Evolutionary conservation across 2,329 filamentous ascomycete species (phyloP), one percentile per base, ranked within the genome.

Genomic region (Ceratocystis lukuohia): DNA sequence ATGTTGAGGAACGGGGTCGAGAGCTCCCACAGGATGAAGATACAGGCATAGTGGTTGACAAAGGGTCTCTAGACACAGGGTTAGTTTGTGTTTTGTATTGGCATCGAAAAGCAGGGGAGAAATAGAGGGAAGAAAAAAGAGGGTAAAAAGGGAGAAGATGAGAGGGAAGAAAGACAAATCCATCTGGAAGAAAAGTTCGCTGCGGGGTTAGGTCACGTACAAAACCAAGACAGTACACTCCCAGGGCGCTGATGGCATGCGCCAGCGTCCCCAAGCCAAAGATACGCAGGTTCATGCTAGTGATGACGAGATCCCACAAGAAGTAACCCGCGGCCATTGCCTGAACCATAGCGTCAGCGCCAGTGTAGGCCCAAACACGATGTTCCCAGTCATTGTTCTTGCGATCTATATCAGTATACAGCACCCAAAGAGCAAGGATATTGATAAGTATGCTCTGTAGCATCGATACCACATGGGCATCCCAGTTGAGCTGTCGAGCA

Each of bases 21-120:
- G 48, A 95, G 82, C 75, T 95, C 90, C 83, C 91, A 95, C 67
- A 94, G 85, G 72, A 95, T 89, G 75, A 95, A 95, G 68, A 84
- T 84, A 66, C 83, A 82, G 66, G 83, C 88, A 75, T 94, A 95
- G 78, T 86, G 92, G 78, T 93, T 92, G 70, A 92, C 81, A 72
- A 93, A 92, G 1, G 90, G 90, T 68, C 88, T 82, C 89, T 94
- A 73, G 37, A 37, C 12, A 41, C 6, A 22, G 48, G 48, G 12
- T 25, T 65, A 33, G 69, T 48, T 64, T 50, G 37, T 41, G 37
- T 12, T 41, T 41, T 41, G 37, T 41, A 15, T 41, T 41, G 37
- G 37, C 37, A 41, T 66, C 20, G 53, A 28, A 53, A 44, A 62
- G 33, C 5, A 41, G 15, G 17, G 61, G n/a, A 30, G 33, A 56